phyloP scores from a whole-genome alignment of 164 flowering plant genomes.

The grape (Vitis vinifera) region DNA sequence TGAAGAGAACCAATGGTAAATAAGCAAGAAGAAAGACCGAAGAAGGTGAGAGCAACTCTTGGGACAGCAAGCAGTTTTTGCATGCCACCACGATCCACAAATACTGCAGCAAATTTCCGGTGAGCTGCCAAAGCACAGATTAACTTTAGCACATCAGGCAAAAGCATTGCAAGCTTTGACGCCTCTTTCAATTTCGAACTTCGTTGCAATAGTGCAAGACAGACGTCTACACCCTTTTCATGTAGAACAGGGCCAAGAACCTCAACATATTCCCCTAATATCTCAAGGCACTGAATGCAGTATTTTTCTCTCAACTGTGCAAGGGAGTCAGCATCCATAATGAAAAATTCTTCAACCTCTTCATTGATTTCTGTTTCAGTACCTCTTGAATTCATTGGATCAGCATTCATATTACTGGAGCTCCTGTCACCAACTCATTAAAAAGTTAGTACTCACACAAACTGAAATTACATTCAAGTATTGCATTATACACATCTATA shows the following conservation, averaged over 20 bases:
- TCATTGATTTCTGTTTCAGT: constrained; percentile 52
- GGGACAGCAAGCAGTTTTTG: constrained; percentile 84
- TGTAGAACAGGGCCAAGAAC: constrained; percentile 96
- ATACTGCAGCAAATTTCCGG: constrained; percentile 85
- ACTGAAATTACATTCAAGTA: background rate
- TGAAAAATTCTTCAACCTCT: constrained; percentile 60
- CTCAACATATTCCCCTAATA: constrained; percentile 90
- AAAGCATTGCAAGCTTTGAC: constrained; percentile 35
- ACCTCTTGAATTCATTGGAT: constrained; percentile 22
- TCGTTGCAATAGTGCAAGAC: constrained; percentile 71
- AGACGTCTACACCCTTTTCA: constrained; percentile 97
- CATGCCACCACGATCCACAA: constrained; percentile 98
- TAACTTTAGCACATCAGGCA: constrained; percentile 87
- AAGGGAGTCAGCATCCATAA: constrained; percentile 61
- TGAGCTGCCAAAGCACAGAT: constrained; percentile 95
- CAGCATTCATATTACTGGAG: constrained; percentile 27
- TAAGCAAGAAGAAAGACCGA: constrained; percentile 94
- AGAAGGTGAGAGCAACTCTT: constrained; percentile 63
- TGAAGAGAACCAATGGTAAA: constrained; percentile 94
- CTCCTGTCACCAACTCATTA: constrained; percentile 42
- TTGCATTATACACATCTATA: background rate
- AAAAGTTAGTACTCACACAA: constrained; percentile 3
- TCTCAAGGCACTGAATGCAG: constrained; percentile 88
- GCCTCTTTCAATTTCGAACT: constrained; percentile 45
- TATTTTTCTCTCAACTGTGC: constrained; percentile 75